These are phyloP conservation scores for Leptographium radiaticola DNA, from an alignment of 2,329 filamentous ascomycete species.

Conservation along the genomic window DNA sequence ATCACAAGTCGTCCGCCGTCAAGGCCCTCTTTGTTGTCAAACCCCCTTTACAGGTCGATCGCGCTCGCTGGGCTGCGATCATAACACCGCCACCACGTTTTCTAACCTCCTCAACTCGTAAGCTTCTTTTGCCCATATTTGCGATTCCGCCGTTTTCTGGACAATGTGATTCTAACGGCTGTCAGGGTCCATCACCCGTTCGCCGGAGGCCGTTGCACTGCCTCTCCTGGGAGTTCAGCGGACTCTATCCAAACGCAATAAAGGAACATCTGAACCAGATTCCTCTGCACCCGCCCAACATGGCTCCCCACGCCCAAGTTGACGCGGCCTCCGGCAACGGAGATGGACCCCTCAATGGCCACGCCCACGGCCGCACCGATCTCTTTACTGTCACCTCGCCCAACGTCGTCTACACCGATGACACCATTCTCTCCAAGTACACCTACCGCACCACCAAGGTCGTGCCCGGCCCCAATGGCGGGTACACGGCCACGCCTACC, in stretches of 20 bases:
- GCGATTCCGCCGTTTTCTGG: background rate
- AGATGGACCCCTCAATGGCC: slow-evolving; percentile 31
- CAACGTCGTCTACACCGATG: slow-evolving; percentile 82
- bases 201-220: slow-evolving; percentile 90
- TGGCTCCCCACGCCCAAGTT: slow-evolving; percentile 83
- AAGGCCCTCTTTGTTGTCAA: background rate
- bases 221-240: slow-evolving; percentile 72
- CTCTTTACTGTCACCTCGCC: slow-evolving; percentile 83
- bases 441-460: slow-evolving; percentile 91
- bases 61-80: slow-evolving; percentile 38
- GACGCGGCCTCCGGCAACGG: slow-evolving; percentile 44
- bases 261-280: slow-evolving; percentile 19
- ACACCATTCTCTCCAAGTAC: slow-evolving; percentile 85
- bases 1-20: background rate
- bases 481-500: slow-evolving; percentile 71
- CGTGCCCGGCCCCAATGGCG: slow-evolving; percentile 53
- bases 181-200: slow-evolving; percentile 83
- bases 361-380: slow-evolving; percentile 24
- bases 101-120: slow-evolving; percentile 97
- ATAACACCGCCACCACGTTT: slow-evolving; percentile 78
- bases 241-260: slow-evolving; percentile 48
- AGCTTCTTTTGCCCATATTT: slow-evolving; percentile 20
- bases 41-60: slow-evolving; percentile 7
- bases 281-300: slow-evolving; percentile 27
- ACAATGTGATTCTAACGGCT: background rate